phyloP scores from a whole-genome alignment of 331 rosid species.

The Dryas integrifolia region DNA sequence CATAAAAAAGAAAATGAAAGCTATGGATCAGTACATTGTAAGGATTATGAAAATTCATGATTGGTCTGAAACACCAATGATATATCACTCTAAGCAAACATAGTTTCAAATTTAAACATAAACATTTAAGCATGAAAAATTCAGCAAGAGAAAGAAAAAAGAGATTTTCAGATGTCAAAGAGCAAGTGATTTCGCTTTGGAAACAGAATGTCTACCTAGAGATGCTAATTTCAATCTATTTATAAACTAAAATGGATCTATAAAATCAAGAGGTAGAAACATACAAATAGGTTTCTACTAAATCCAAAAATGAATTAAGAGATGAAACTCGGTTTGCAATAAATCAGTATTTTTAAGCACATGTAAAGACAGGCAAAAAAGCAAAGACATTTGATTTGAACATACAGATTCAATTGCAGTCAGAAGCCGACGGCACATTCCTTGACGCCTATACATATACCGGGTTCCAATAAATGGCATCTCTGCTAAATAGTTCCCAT shows the following conservation, averaged over 20 bases:
- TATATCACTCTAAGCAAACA: neutral
- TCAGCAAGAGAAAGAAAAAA: neutral
- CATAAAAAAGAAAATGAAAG: slow-evolving; percentile 18
- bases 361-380: neutral
- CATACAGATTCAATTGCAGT: slow-evolving; percentile 69
- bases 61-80: neutral
- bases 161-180: neutral
- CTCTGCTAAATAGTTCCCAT: slow-evolving; percentile 81
- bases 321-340: neutral
- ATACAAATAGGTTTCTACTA: neutral
- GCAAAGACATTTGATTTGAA: slow-evolving; percentile 15
- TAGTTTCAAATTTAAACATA: neutral
- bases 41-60: neutral
- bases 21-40: slow-evolving; percentile 26
- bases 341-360: neutral
- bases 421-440: slow-evolving; percentile 93
- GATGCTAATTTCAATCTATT: neutral
- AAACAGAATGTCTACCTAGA: neutral
- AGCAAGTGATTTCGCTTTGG: neutral
- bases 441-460: slow-evolving; percentile 80
- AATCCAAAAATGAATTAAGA: neutral
- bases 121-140: slow-evolving; percentile 7
- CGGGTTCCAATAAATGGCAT: slow-evolving; percentile 99
- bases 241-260: neutral
- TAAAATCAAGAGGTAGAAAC: neutral